Base-by-base conservation (phyloP, 2,329 filamentous ascomycete genomes). In the Paecilomyces formosus region DNA sequence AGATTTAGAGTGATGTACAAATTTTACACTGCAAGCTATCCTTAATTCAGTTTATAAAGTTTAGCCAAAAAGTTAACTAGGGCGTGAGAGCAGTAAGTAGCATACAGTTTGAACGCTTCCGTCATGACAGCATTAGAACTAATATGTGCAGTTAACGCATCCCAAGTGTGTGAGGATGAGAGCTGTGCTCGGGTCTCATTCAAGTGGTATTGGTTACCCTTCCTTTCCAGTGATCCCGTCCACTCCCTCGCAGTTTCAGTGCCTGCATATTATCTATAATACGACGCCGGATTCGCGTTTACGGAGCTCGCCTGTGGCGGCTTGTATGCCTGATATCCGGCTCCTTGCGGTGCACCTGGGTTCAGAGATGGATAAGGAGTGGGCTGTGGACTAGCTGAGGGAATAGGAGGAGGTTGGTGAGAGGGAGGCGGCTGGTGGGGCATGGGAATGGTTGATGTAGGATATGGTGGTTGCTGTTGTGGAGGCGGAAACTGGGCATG, bases 291-390 rank as follows among this genome's bases (percentile, higher is more conserved):
- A 58, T 76, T 76, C 30, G 71, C 65, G 53, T 64, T 68, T 26
- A 69, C 58, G 30, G 65, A 62, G 15, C 66, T 66, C 21, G 66
- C 64, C 57, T 69, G 67, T n/a, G 70, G 53, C n/a, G 69, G 67
- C 39, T 73, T 70, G 61, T 76, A 76, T 7, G 72, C 68, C 58
- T 74, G 71, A 57, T 76, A 77, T 12, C 66, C 64, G 2, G 60
- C 64, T 49, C 58, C 61, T 18, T 61, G 61, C n/a, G 70, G 60
- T 7, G 65, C 59, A 51, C 65, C 64, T 12, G 66, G 63, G 15
- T 69, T 70, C 53, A 72, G 59, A 9, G 70, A 64, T 12, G 71
- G 65, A 61, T 74, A 76, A 13, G 72, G 70, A 9, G 68, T 61
- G 31, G 72, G 65, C 15, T 67, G 70, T 3, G 66, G 59, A 22